These are phyloP conservation scores for Monilinia polystroma DNA, from an alignment of 2,329 filamentous ascomycete genomes.

Conservation along the genomic window DNA sequence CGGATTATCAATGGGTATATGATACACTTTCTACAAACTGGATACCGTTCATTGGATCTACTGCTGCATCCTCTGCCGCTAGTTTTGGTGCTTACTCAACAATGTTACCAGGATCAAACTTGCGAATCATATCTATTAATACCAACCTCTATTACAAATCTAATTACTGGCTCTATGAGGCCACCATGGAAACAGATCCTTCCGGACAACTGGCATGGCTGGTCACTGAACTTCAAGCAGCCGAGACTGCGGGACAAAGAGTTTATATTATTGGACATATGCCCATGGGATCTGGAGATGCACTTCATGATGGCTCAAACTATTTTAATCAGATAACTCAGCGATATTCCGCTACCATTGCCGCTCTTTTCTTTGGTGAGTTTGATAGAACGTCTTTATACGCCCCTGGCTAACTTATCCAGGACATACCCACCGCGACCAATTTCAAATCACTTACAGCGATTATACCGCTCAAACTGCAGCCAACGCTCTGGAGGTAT, in stretches of 20 bases:
- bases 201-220: slow-evolving; percentile 42
- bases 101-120: slow-evolving; percentile 35
- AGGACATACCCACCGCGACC: slow-evolving; percentile 41
- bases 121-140: slow-evolving; percentile 47
- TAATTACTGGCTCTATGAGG: slow-evolving; percentile 45
- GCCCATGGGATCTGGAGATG: slow-evolving; percentile 41
- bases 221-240: slow-evolving; percentile 42
- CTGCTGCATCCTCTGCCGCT: slow-evolving; percentile 34
- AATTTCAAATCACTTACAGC: slow-evolving; percentile 40
- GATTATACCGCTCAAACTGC: slow-evolving; percentile 34
- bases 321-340: slow-evolving; percentile 40
- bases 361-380: slow-evolving; percentile 39
- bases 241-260: slow-evolving; percentile 42
- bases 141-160: slow-evolving; percentile 45
- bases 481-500: slow-evolving; percentile 35
- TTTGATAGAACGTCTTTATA: background rate
- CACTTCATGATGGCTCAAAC: slow-evolving; percentile 42
- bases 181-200: slow-evolving; percentile 44
- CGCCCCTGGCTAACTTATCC: slow-evolving; percentile 1
- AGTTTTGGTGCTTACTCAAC: slow-evolving; percentile 43
- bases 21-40: slow-evolving; percentile 42
- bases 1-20: slow-evolving; percentile 43
- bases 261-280: slow-evolving; percentile 43
- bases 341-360: slow-evolving; percentile 38
- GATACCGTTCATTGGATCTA: slow-evolving; percentile 40